A percentile compares a stretch with the other conserved stretches of the same genome.
Evolutionary conservation across 768 basidiomycete species (phyloP).

Genomic region (Rhizopogon roseolus): DNA sequence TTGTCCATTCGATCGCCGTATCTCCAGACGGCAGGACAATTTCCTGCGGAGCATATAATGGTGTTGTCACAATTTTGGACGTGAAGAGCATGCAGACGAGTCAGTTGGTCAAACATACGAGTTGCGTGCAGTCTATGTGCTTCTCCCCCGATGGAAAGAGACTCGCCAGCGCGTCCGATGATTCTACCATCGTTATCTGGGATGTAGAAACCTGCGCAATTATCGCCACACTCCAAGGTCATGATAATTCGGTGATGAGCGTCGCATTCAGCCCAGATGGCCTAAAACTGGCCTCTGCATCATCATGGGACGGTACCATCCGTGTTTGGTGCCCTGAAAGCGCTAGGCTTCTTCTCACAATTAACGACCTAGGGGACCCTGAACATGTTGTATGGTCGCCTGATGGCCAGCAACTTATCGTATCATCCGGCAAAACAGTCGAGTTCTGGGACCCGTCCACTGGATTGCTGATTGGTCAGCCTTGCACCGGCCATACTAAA

Average conservation of each 20-base stretch:
- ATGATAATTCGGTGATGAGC: background rate
- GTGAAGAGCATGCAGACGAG: conserved; percentile 16
- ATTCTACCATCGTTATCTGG: too few species aligned
- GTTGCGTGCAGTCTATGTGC: too few species aligned
- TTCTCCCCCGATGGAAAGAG: background rate
- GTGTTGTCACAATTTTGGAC: conserved; percentile 27
- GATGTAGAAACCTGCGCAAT: too few species aligned
- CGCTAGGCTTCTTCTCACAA: background rate
- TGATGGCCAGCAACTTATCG: conserved; percentile 7
- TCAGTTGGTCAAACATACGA: conserved; percentile 10
- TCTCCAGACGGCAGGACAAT: conserved; percentile 25
- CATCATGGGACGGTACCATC: background rate
- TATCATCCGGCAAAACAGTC: conserved; percentile 9
- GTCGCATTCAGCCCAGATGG: conserved; percentile 26
- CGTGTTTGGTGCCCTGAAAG: conserved; percentile 6
- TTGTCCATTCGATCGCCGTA: conserved; percentile 15
- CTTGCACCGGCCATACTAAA: conserved; percentile 18
- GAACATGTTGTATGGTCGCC: conserved; percentile 23
- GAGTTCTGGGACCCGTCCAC: conserved; percentile 11
- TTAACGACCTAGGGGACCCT: conserved; percentile 11
- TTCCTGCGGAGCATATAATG: conserved; percentile 26
- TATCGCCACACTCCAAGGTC: background rate
- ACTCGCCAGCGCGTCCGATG: too few species aligned
- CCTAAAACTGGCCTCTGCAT: conserved; percentile 63
- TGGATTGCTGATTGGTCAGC: conserved; percentile 23